Base-by-base conservation (phyloP, 768 basidiomycete species). In the Boletales sp. region DNA sequence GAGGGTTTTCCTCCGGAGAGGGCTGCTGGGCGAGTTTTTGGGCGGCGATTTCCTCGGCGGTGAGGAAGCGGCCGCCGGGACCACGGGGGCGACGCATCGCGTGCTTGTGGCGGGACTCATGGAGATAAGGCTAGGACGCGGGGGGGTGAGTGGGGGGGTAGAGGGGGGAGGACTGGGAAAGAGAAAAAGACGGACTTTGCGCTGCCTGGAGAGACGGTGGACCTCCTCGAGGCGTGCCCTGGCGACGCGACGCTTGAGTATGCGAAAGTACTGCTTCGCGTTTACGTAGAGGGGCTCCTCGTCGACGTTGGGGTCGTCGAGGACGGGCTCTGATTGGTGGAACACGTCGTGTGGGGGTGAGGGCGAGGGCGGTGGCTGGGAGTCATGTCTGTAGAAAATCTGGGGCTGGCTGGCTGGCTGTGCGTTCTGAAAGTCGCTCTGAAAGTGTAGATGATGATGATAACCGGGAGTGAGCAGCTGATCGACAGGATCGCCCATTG, bases 281-380 rank as follows among this genome's bases (percentile, higher is more conserved):
- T 99, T 99, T 51, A 99, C 97, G 72, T 97, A 97, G 58, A 99
- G 84, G 24, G 97, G 95, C 68, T 99, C 95, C 56, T 97, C 94
- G 71, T 97, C 94, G 60, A 90, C 77, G 51, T 69, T 70, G 5
- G 58, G 34, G 52, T 75, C 76, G 17, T 74, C 66, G 45, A 70
- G 62, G 50, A 60, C 56, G 54, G 65, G 60, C 30, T 69, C 64
- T 14, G 68, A 58, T 45, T 61, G 65, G 34, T 64, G 62, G 54
- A 71, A 71, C 42, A 68, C 52, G 48, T 67, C 66, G 11, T 58
- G 59, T 0, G 19, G 37, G 10, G 67, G 69, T 14, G 65, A 67
- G 48, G 55, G 64, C 54, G 46, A 63, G 50, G 44, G 65, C 52
- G 53, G 66, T 48, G 42, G 69, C 60, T 0, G 70, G 67, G 38